Percentiles rank a stretch among this genome's conserved stretches.
Conservation (phyloP, 2,329 filamentous ascomycete species). For the Plectosphaerella cucumerina region DNA sequence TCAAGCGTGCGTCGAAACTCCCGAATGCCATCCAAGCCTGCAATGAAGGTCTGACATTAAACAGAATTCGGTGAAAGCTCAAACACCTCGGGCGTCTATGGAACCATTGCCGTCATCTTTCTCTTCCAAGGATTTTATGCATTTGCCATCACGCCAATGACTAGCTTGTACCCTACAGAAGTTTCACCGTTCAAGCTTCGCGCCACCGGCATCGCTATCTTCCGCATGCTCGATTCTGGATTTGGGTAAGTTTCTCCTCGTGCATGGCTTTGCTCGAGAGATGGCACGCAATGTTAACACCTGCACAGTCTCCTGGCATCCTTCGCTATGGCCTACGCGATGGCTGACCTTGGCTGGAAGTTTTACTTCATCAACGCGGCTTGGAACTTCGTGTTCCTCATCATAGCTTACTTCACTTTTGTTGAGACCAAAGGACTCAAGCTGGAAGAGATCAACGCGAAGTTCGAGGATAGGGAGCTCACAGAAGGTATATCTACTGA, state of each 20-base stretch:
- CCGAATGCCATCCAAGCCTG: background rate
- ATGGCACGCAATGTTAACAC: background rate
- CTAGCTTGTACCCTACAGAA: constrained; percentile 26
- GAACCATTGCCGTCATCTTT: constrained; percentile 29
- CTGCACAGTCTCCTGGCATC: constrained; percentile 16
- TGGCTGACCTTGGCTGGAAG: constrained; percentile 33
- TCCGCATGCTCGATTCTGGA: constrained; percentile 19
- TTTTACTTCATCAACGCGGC: constrained; percentile 42
- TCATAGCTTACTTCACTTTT: constrained; percentile 7
- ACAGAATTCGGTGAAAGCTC: constrained; percentile 26
- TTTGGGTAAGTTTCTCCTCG: constrained; percentile 19
- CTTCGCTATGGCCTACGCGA: constrained; percentile 22
- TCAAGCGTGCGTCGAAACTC: constrained; percentile 14
- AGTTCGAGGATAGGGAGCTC: constrained; percentile 17
- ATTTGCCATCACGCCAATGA: constrained; percentile 27
- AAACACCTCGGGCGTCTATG: constrained; percentile 33
- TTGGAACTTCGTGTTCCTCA: constrained; percentile 13
- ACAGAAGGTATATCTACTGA: constrained; percentile 3
- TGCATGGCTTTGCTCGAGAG: background rate
- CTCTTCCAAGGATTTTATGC: constrained; percentile 27
- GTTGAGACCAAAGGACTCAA: constrained; percentile 10
- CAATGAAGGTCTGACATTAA: background rate
- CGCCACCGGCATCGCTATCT: constrained; percentile 23
- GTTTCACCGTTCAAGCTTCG: constrained; percentile 26
- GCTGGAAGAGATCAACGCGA: constrained; percentile 12